phyloP scores from a whole-genome alignment of 2,329 filamentous ascomycete species.

The Phialemonium atrogriseum region DNA sequence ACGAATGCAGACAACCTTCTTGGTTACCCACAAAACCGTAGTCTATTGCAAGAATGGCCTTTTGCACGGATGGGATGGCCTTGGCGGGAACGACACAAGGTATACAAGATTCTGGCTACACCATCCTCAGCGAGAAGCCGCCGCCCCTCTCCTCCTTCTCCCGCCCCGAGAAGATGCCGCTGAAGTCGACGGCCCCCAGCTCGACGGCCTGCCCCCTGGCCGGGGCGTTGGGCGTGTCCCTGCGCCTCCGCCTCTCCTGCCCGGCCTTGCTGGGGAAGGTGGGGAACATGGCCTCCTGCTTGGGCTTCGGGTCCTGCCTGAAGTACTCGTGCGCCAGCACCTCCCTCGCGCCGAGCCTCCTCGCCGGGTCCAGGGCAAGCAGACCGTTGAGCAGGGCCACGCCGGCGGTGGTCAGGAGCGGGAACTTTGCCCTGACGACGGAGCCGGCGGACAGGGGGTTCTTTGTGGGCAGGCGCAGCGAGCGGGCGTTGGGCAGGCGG shows the following conservation, averaged over 20 bases:
- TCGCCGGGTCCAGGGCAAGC: conserved; percentile 65
- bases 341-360: conserved; percentile 61
- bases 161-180: conserved; percentile 60
- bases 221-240: conserved; percentile 76
- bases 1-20: no score
- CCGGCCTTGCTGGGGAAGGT: conserved; percentile 95
- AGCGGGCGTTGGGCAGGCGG: conserved; percentile 76
- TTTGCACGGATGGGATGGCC: no score
- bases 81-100: no score
- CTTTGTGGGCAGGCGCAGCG: conserved; percentile 57
- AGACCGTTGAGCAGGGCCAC: conserved; percentile 60
- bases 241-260: conserved; percentile 69
- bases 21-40: no score
- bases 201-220: conserved; percentile 58
- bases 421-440: conserved; percentile 69
- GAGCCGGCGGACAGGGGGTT: conserved; percentile 27
- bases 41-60: no score
- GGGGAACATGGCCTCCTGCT: conserved; percentile 86
- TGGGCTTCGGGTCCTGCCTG: conserved; percentile 78
- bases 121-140: conserved; percentile 58
- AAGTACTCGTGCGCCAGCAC: conserved; percentile 82
- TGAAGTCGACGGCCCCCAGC: conserved; percentile 54
- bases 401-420: conserved; percentile 70
- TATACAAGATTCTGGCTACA: no score
- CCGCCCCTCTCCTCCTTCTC: conserved; percentile 58